A percentile compares a stretch with the other conserved stretches of the same genome.
Conservation (phyloP, 2,329 filamentous ascomycete genomes). For the Conoideocrella luteorostrata region DNA sequence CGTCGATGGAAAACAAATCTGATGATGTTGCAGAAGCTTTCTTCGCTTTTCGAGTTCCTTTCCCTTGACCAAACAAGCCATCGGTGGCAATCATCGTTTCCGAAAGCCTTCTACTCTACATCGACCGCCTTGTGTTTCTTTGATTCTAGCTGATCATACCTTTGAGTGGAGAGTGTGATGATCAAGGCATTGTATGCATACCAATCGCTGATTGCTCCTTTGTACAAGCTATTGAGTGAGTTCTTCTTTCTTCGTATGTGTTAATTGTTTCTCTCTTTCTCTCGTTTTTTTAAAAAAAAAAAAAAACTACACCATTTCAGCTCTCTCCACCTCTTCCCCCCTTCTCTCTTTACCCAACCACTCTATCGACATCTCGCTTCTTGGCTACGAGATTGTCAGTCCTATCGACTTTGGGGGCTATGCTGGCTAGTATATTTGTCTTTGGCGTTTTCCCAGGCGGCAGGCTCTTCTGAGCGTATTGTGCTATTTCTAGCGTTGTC, state of each 20-base stretch:
- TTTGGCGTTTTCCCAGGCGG: not conserved
- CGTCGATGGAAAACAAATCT: slow-evolving; percentile 1
- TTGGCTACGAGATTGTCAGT: slow-evolving; percentile 9
- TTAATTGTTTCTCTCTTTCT: slow-evolving; percentile 5
- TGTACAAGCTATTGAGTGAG: slow-evolving; percentile 24
- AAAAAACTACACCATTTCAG: slow-evolving; percentile 2
- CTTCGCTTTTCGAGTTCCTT: slow-evolving; percentile 7
- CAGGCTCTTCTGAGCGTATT: slow-evolving; percentile 1
- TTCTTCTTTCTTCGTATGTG: slow-evolving; percentile 13
- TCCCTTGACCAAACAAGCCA: slow-evolving; percentile 7
- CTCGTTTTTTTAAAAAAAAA: no score
- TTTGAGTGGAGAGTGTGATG: slow-evolving; percentile 17
- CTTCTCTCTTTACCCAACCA: slow-evolving; percentile 4
- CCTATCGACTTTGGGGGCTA: slow-evolving; percentile 8
- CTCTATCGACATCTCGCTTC: slow-evolving; percentile 7
- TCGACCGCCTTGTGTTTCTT: slow-evolving; percentile 7
- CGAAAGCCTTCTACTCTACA: slow-evolving; percentile 10
- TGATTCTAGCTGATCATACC: slow-evolving; percentile 4
- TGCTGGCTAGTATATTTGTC: slow-evolving; percentile 11
- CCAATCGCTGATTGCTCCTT: slow-evolving; percentile 26
- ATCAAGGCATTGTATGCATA: slow-evolving; percentile 32
- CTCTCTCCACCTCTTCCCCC: not conserved
- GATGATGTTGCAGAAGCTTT: not conserved
- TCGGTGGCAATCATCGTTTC: slow-evolving; percentile 10
- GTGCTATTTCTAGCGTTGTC: not conserved